Evolutionary conservation across 2,329 filamentous ascomycete genomes (phyloP), one percentile per base, ranked within the genome.

Genomic region (Fusarium papillatum): DNA sequence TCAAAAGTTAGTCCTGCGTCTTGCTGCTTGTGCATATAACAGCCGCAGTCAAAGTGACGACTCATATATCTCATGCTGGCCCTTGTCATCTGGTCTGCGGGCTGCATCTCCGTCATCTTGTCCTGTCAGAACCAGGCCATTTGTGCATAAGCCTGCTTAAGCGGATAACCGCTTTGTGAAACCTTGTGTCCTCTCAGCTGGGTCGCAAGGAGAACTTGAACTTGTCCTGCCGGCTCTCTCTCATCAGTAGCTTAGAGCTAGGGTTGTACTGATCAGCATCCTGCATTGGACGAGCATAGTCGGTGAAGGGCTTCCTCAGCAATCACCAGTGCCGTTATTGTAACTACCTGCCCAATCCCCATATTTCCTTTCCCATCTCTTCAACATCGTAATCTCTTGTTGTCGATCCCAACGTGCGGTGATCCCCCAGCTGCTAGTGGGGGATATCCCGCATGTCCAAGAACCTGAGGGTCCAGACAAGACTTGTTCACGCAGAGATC

Each of bases 161-260:
- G 43, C 31, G 4, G 17, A 41, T 61, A 9, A 5, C 53, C 34
- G 67, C 59, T 26, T 39, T 36, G 61, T 16, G 36, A 41, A 22
- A 53, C 68, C 34, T 5, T 62, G 17, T 55, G 41, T 61, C 64
- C 63, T 61, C 41, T 34, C 24, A 41, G 17, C 64, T 38, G 53
- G 64, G 64, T 60, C 39, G 14, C 29, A 29, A 50, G 22, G 26
- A 34, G 34, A 36, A 36, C 34, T 36, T 36, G 34, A 64, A 60
- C 31, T 39, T 72, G 65, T 74, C 43, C 41, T 36, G 43, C 70
- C 74, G 68, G 26, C 39, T 74, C 39, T 41, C 36, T 53, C 41
- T 26, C 46, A 3, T 22, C 19, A 31, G 7, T 19, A 14, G 53
- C 10, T 26, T 59, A 11, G 26, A 17, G 41, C 29, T 26, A 26